A percentile compares a stretch with the other conserved stretches of the same genome.
These are phyloP conservation scores for Oemleria cerasiformis DNA, from an alignment of 306 rosid species.

Conservation along the genomic window DNA sequence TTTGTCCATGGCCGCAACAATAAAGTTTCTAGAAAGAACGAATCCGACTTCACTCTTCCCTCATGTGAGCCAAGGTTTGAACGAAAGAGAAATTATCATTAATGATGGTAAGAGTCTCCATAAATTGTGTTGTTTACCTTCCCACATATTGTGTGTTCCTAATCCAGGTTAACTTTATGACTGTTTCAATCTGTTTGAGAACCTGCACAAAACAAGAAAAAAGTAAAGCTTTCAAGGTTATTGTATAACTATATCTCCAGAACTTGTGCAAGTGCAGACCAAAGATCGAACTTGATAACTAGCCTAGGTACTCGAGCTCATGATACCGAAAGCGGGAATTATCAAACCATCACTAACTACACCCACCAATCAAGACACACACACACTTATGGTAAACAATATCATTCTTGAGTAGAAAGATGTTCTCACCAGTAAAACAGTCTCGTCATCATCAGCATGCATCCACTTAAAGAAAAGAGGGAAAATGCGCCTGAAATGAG, in stretches of 20 bases:
- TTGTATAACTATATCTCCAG: not conserved
- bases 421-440: constrained; percentile 70
- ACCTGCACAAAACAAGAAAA: constrained; percentile 39
- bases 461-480: constrained; percentile 92
- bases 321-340: not conserved
- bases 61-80: not conserved
- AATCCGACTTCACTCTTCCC: not conserved
- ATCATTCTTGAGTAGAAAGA: not conserved
- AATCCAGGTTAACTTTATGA: constrained; percentile 80
- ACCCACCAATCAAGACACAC: not conserved
- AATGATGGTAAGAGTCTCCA: not conserved
- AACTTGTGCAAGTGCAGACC: not conserved
- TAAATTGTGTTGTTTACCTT: constrained; percentile 41
- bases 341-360: not conserved
- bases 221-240: not conserved
- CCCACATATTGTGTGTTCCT: constrained; percentile 70
- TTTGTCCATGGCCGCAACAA: not conserved
- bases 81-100: not conserved
- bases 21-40: not conserved
- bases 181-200: constrained; percentile 51
- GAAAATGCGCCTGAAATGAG: constrained; percentile 82
- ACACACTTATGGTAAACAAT: not conserved
- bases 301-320: not conserved
- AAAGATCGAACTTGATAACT: not conserved
- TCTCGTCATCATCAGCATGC: constrained; percentile 81